Conservation (phyloP, 139 green algal genomes). For the Zygnema circumcarinatum region DNA sequence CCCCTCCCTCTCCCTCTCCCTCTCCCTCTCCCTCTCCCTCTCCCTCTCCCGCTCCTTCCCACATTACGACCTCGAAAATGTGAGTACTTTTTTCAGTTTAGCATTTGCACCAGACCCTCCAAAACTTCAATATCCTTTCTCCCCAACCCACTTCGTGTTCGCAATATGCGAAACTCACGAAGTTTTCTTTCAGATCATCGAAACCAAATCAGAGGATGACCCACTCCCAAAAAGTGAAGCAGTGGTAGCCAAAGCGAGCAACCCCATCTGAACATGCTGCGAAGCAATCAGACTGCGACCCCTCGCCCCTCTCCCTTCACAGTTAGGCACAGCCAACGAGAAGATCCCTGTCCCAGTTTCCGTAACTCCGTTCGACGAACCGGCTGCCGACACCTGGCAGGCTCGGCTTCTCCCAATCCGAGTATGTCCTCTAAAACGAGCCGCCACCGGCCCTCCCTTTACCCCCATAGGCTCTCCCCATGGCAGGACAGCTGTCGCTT, state of each 20-base stretch:
- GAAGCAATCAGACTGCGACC: slow-evolving; percentile 36
- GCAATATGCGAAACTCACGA: background rate
- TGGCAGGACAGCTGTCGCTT: background rate
- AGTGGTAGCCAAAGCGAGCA: slow-evolving; percentile 26
- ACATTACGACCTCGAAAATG: background rate
- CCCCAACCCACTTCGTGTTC: background rate
- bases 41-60: slow-evolving; percentile 16
- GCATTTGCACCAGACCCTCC: no score
- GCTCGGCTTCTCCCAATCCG: background rate
- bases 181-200: slow-evolving; percentile 4
- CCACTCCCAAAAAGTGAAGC: background rate
- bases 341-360: background rate
- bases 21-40: slow-evolving; percentile 24
- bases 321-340: background rate
- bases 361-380: background rate
- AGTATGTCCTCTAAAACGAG: background rate
- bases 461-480: background rate
- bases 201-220: slow-evolving; percentile 16
- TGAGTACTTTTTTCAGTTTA: no score
- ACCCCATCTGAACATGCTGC: slow-evolving; percentile 36
- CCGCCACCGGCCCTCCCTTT: slow-evolving; percentile 5
- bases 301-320: slow-evolving; percentile 19
- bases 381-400: background rate
- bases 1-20: slow-evolving; percentile 16
- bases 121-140: slow-evolving; percentile 1